These are phyloP conservation scores for Phytophthora hybrid DNA, from an alignment of 352 stramenopile species.

Conservation along the genomic window DNA sequence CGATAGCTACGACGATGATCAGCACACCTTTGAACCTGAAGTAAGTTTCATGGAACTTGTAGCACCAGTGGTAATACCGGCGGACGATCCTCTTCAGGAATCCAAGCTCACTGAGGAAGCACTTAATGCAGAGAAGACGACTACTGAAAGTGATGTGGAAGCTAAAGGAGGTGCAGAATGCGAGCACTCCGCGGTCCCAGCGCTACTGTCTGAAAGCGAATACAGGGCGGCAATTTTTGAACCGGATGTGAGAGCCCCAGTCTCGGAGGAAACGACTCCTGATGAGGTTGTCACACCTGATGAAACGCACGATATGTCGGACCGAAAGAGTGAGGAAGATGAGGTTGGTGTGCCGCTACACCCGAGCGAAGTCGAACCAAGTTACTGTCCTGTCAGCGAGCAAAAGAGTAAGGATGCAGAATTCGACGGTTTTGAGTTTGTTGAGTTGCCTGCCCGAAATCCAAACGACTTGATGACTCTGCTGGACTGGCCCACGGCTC, in stretches of 20 bases:
- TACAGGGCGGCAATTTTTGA: neutral
- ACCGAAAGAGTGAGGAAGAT: slow-evolving; percentile 22
- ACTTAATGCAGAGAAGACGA: no score
- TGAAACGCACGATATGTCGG: neutral
- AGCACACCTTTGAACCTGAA: slow-evolving; percentile 34
- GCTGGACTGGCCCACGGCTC: slow-evolving; percentile 21
- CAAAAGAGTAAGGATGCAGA: slow-evolving; percentile 7
- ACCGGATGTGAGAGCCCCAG: neutral
- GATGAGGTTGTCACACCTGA: neutral
- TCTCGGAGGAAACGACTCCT: neutral
- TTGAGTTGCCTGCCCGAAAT: slow-evolving; percentile 14
- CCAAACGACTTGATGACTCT: slow-evolving; percentile 2
- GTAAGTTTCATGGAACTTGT: slow-evolving; percentile 21
- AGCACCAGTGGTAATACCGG: neutral
- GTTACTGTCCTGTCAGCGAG: slow-evolving; percentile 2
- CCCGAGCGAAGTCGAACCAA: neutral
- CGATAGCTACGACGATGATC: slow-evolving; percentile 34
- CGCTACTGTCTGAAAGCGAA: neutral
- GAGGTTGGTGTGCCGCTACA: neutral
- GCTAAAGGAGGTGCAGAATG: neutral
- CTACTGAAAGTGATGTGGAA: no score
- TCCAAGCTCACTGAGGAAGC: neutral
- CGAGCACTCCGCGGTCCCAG: no score
- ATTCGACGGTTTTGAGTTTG: slow-evolving; percentile 17
- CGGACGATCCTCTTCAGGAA: neutral